Evolutionary conservation across 345 rosid genomes (phyloP), one percentile per base, ranked within the genome.

Genomic region (Populus deltoides): DNA sequence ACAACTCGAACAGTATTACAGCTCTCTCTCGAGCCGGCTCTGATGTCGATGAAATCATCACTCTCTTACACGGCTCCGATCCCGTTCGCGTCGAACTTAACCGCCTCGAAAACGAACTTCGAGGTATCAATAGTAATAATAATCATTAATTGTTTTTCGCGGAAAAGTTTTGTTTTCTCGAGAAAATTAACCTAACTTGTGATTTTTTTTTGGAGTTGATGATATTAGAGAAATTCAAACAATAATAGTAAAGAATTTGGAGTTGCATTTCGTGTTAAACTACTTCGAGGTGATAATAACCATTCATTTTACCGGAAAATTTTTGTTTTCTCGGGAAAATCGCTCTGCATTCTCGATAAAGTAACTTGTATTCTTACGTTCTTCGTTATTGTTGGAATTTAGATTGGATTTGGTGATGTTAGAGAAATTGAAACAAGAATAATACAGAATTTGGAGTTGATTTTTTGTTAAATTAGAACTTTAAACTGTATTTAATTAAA

Each of bases 41-140:
- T 72, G 88, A 87, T 45, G 83, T 74, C 39, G 88, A 87, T 12
- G 90, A 87, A 65, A 31, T 83, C 81, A 70, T 83, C 62, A 75
- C 86, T 27, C 78, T 85, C 20, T 75, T 87, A 63, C 90, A 87
- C 79, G 90, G 90, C 75, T 87, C 90, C 77, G 90, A 87, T 81
- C 90, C 90, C 25, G 84, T 87, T 59, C 85, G 86, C 67, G 83
- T 87, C 55, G 90, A 87, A 83, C 90, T 87, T 78, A 73, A 79
- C 75, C 90, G 90, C 25, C 88, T 87, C 74, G 86, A 81, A 55
- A 87, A 87, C 70, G 88, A 80, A 76, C 72, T 85, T 75, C 79
- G 90, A 83, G 90, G 90, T 87, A 63, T 38, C 5, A 59, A n/a
- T n/a, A 59, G 29, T 59, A 24, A 11, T 9, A 10, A 24, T 4